Percentiles rank a stretch among this genome's conserved stretches.
These are phyloP conservation scores for Arctium lappa DNA, from an alignment of 129 eudicot genomes.

Conservation along the genomic window DNA sequence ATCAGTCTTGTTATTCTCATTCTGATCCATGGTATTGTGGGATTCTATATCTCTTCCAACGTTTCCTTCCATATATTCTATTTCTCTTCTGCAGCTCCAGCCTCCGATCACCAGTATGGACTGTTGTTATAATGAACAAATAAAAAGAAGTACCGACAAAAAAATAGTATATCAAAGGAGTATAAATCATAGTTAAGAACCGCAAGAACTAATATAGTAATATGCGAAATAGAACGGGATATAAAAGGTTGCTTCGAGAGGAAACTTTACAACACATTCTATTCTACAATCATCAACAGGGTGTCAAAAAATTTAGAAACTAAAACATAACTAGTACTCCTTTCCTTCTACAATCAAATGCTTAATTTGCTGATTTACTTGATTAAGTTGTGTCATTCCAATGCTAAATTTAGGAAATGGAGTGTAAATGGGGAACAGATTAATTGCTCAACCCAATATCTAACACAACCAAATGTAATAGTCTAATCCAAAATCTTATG, in stretches of 20 bases:
- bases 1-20: constrained; percentile 36
- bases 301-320: background rate
- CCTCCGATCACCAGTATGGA: constrained; percentile 30
- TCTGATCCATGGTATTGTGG: constrained; percentile 55
- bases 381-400: background rate
- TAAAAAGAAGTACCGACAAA: background rate
- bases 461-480: background rate
- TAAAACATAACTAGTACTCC: background rate
- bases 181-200: background rate
- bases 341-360: background rate
- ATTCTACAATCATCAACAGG: constrained; percentile 7
- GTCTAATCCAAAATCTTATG: background rate
- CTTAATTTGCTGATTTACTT: background rate
- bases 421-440: background rate
- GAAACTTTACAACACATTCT: constrained; percentile 14
- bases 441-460: background rate
- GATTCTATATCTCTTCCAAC: constrained; percentile 55
- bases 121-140: background rate
- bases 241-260: constrained; percentile 2
- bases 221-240: background rate
- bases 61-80: constrained; percentile 54
- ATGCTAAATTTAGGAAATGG: background rate
- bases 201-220: constrained; percentile 14
- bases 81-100: constrained; percentile 56
- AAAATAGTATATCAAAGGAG: background rate